Percentiles rank a stretch among this genome's conserved stretches.
These are phyloP conservation scores for Triticum timopheevii DNA, from an alignment of 176 grass and related monocot genomes.

Conservation along the genomic window DNA sequence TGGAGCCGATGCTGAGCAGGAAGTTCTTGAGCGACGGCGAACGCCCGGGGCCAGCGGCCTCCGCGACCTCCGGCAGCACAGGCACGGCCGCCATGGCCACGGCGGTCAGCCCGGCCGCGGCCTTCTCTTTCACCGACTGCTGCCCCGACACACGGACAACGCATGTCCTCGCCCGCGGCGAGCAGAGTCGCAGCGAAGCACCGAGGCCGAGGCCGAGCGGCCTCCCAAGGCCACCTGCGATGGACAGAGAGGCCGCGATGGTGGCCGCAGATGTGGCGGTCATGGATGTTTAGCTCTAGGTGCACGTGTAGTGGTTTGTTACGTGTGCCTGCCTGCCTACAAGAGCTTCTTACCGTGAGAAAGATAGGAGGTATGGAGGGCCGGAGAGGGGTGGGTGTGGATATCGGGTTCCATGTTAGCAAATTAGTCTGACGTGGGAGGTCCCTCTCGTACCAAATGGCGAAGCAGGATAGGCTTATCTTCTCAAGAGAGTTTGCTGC, in stretches of 20 bases:
- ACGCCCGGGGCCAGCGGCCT: conserved; percentile 29
- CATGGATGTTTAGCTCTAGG: background rate
- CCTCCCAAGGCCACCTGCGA: background rate
- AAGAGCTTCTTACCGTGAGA: background rate
- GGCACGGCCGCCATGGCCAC: conserved; percentile 25
- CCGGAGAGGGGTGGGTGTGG: background rate
- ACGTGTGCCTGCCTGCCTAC: too few relatives aligned
- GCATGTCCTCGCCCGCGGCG: background rate
- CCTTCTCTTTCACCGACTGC: conserved; percentile 18
- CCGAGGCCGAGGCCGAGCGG: background rate
- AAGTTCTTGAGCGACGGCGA: conserved; percentile 66
- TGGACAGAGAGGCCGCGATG: conserved; percentile 3
- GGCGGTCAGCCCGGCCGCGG: background rate
- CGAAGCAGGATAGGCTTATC: background rate
- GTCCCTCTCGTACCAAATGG: background rate
- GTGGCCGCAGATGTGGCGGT: background rate
- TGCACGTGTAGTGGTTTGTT: background rate
- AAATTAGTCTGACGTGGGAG: background rate
- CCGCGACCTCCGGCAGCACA: conserved; percentile 41
- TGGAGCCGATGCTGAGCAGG: conserved; percentile 48
- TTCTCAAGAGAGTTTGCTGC: background rate
- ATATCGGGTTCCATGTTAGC: background rate
- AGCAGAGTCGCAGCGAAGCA: background rate
- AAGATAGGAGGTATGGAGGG: background rate
- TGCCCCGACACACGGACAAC: background rate